These are phyloP conservation scores for Pinus albicaulis DNA, from an alignment of 75 land plant genomes.

Conservation along the genomic window DNA sequence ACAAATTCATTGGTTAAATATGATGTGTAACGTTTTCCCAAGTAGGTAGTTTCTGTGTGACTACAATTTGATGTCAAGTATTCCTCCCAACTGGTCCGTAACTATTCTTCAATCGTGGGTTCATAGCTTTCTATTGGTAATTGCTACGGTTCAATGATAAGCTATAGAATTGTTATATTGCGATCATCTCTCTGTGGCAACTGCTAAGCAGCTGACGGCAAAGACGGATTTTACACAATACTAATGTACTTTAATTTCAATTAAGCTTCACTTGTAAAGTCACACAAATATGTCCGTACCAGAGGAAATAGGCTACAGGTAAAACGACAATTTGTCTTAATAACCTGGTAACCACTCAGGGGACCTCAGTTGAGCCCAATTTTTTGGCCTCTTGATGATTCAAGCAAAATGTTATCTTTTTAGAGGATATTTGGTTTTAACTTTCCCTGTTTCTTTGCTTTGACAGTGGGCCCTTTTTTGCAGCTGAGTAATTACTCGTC, in stretches of 20 bases:
- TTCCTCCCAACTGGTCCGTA: not conserved
- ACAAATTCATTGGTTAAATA: too few relatives aligned
- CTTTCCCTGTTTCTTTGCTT: not conserved
- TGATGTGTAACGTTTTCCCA: too few relatives aligned
- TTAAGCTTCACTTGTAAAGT: not conserved
- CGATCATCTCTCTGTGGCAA: not conserved
- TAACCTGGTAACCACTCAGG: not conserved
- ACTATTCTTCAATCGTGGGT: not conserved
- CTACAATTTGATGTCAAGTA: not conserved
- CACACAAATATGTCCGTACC: not conserved
- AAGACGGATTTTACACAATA: not conserved
- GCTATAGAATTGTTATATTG: not conserved
- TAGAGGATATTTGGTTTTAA: slow-evolving; percentile 2
- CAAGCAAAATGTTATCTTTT: not conserved
- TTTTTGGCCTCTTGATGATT: not conserved
- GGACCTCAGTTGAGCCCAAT: not conserved
- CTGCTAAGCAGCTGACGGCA: not conserved
- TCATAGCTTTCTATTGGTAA: not conserved
- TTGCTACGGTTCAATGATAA: not conserved
- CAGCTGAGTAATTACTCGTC: slow-evolving; percentile 73
- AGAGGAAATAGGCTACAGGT: not conserved
- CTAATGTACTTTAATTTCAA: not conserved
- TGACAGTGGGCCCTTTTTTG: slow-evolving; percentile 2
- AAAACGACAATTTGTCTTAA: not conserved
- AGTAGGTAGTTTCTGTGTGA: too few relatives aligned